Conservation (phyloP, 1,284 basidiomycete species). For the Pseudozyma sp. region DNA sequence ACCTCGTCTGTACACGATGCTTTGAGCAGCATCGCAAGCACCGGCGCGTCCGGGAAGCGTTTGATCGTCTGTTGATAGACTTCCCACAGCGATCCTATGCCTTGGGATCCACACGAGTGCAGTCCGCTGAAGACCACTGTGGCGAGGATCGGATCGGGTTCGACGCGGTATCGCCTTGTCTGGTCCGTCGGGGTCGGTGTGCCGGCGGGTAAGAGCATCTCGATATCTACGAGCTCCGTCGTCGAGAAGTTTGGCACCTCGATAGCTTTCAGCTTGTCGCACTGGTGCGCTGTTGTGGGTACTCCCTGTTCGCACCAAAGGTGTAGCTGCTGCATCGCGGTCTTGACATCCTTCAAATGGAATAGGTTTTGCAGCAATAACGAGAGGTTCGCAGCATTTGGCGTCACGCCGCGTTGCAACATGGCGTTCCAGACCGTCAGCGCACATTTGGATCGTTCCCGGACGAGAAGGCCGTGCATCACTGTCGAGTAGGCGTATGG, state of each 20-base stretch:
- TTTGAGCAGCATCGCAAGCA: constrained; percentile 39
- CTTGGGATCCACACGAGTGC: constrained; percentile 15
- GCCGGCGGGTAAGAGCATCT: not conserved
- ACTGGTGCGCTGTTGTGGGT: not conserved
- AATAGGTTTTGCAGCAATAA: constrained; percentile 35
- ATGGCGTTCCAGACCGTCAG: constrained; percentile 30
- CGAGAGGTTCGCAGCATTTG: constrained; percentile 22
- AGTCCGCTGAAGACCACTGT: constrained; percentile 40
- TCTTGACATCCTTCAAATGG: constrained; percentile 10
- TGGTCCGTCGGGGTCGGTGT: not conserved
- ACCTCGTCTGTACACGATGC: constrained; percentile 12
- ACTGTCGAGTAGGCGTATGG: constrained; percentile 24
- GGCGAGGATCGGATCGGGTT: constrained; percentile 23
- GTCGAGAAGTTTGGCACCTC: constrained; percentile 8
- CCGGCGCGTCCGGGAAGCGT: constrained; percentile 36
- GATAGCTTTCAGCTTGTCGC: constrained; percentile 5
- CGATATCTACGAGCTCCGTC: not conserved
- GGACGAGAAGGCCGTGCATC: constrained; percentile 31
- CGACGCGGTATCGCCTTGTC: constrained; percentile 8
- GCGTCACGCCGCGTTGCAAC: constrained; percentile 26
- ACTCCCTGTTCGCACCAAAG: constrained; percentile 40
- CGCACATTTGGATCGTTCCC: constrained; percentile 14
- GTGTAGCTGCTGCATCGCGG: constrained; percentile 29
- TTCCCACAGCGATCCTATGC: constrained; percentile 30
- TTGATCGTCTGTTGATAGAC: constrained; percentile 32